Evolutionary conservation across 345 rosid species (phyloP).

Genomic region (Syzygium jambos): DNA sequence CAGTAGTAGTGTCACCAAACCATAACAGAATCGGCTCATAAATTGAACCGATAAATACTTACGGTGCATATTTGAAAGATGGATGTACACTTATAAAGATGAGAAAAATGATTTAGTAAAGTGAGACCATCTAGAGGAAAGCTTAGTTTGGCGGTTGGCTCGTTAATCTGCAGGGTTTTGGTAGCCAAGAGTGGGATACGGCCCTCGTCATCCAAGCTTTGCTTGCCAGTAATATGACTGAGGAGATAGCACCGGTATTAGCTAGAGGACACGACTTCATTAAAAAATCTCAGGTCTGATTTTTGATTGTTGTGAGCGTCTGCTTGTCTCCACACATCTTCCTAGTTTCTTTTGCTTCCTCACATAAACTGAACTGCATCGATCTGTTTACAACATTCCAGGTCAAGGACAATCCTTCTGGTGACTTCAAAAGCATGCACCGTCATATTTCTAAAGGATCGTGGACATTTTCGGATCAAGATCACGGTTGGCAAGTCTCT

Average conservation of each 20-base stretch:
- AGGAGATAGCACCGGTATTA: conserved; percentile 23
- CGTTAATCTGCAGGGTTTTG: conserved; percentile 26
- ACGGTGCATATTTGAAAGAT: not conserved
- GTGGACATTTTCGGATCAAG: conserved; percentile 40
- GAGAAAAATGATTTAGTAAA: not conserved
- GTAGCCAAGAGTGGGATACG: conserved; percentile 63
- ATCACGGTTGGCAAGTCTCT: conserved; percentile 45
- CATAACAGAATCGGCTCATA: not conserved
- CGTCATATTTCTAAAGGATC: conserved; percentile 40
- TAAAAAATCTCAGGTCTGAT: conserved; percentile 40
- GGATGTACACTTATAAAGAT: not conserved
- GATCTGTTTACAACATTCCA: not conserved
- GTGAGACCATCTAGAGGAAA: not conserved
- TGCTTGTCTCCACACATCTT: not conserved
- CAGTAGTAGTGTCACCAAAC: not conserved
- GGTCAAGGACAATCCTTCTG: conserved; percentile 32
- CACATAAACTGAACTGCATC: not conserved
- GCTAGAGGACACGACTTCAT: conserved; percentile 23
- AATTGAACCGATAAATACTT: not conserved
- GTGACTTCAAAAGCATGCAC: conserved; percentile 23
- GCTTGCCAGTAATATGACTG: conserved; percentile 20
- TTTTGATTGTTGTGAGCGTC: not conserved
- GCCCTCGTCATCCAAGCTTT: conserved; percentile 32
- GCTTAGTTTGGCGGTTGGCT: not conserved
- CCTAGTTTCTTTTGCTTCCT: not conserved